These are phyloP conservation scores for Aspergillus sp. DNA, from an alignment of 2,329 filamentous ascomycete species.

Conservation along the genomic window DNA sequence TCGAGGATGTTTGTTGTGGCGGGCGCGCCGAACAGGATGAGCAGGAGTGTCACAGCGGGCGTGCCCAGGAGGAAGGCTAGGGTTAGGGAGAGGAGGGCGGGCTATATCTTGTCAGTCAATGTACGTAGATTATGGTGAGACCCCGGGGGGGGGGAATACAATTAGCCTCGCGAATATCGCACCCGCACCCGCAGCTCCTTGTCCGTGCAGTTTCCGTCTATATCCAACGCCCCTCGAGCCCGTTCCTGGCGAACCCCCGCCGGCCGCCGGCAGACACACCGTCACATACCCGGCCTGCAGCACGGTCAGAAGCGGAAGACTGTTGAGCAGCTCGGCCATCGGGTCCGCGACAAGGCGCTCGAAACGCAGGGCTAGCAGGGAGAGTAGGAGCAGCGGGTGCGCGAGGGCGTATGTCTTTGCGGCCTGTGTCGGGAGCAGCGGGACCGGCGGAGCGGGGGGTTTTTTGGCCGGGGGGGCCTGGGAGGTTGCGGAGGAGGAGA, in stretches of 20 bases:
- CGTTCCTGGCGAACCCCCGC: constrained; percentile 4
- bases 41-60: constrained; percentile 49
- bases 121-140: neutral
- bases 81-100: constrained; percentile 59
- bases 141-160: constrained; percentile 10
- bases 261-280: constrained; percentile 50
- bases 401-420: constrained; percentile 52
- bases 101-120: constrained; percentile 37
- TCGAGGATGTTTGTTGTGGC: constrained; percentile 69
- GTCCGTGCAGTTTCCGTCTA: neutral
- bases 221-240: neutral
- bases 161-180: constrained; percentile 16
- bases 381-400: constrained; percentile 59
- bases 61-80: constrained; percentile 43
- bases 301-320: constrained; percentile 53
- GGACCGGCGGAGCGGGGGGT: constrained; percentile 32
- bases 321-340: constrained; percentile 50
- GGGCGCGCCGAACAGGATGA: constrained; percentile 87
- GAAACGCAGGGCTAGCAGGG: constrained; percentile 56
- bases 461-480: constrained; percentile 13
- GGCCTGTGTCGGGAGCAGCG: constrained; percentile 38
- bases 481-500: constrained; percentile 1
- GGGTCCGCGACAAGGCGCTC: constrained; percentile 60
- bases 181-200: neutral
- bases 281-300: constrained; percentile 54